phyloP scores from a whole-genome alignment of 257 asterid species.

The Verbena officinalis region DNA sequence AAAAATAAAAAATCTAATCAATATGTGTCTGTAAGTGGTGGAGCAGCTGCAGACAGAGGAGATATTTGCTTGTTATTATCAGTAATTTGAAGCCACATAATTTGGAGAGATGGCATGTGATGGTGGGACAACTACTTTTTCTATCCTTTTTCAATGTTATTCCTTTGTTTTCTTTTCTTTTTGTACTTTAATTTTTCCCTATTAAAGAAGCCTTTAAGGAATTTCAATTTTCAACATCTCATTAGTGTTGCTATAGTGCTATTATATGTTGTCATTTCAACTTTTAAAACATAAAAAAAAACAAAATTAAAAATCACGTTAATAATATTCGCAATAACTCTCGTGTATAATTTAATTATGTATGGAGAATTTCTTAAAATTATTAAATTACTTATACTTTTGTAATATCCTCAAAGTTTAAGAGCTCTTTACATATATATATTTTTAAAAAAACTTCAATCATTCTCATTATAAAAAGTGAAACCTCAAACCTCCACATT shows the following conservation, averaged over 20 bases:
- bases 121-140: constrained; percentile 23
- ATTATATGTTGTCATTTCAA: background rate
- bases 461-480: no score
- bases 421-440: no score
- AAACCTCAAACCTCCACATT: no score
- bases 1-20: background rate
- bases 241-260: no score
- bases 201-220: background rate
- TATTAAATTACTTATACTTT: no score
- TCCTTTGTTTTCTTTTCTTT: constrained; percentile 7
- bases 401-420: no score
- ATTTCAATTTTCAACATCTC: background rate
- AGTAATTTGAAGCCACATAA: constrained; percentile 43
- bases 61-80: constrained; percentile 38
- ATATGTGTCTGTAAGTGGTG: constrained; percentile 22
- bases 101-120: constrained; percentile 40
- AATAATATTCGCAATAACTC: no score
- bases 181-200: background rate
- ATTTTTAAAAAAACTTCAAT: no score
- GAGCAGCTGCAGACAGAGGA: constrained; percentile 38
- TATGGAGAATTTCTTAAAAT: no score
- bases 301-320: no score
- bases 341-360: no score
- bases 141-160: constrained; percentile 15
- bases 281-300: no score